Conservation (phyloP, 306 rosid genomes). For the Malus domestica region DNA sequence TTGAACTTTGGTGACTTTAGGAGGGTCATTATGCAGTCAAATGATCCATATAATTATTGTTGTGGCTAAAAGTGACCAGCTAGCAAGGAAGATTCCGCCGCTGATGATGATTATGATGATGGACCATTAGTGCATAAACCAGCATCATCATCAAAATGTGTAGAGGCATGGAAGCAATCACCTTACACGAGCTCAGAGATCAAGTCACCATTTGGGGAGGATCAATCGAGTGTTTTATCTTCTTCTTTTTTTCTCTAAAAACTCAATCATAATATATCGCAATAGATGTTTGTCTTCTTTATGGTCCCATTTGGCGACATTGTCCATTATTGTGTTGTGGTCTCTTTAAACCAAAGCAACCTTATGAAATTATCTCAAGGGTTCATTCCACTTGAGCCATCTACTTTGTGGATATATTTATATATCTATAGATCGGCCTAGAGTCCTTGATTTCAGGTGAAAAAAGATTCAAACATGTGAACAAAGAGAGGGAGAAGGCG, state of each 20-base stretch:
- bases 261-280: not conserved
- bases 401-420: not conserved
- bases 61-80: not conserved
- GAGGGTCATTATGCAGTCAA: not conserved
- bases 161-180: constrained; percentile 2
- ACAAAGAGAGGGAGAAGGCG: not conserved
- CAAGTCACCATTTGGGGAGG: constrained; percentile 1
- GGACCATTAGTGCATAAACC: not conserved
- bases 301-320: constrained; percentile 10
- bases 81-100: constrained; percentile 13
- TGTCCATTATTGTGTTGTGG: constrained; percentile 15
- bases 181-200: constrained; percentile 5
- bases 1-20: not conserved
- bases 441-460: not conserved
- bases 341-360: not conserved
- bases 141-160: constrained; percentile 13
- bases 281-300: not conserved
- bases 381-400: not conserved
- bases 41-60: constrained; percentile 3
- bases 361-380: not conserved
- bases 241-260: not conserved
- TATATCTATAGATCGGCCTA: not conserved
- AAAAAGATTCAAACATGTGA: not conserved
- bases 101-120: constrained; percentile 9
- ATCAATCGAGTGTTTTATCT: not conserved